Evolutionary conservation across 2,329 filamentous ascomycete species (phyloP).

Genomic region (Juglanconis sp.): DNA sequence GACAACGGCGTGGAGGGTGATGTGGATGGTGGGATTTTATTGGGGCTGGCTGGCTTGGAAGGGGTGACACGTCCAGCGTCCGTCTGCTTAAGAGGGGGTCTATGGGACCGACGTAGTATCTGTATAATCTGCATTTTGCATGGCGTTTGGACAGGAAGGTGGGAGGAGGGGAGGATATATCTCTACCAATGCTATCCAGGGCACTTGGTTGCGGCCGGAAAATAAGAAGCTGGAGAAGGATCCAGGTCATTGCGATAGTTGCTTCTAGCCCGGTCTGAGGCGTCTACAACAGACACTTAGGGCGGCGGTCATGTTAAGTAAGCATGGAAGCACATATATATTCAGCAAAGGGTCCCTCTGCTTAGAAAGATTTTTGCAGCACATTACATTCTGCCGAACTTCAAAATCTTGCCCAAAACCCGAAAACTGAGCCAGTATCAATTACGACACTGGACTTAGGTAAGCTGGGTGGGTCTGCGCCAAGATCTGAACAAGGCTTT

Average conservation of each 20-base stretch:
- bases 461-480: no score
- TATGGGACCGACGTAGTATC: background rate
- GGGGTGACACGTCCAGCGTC: conserved; percentile 41
- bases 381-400: no score
- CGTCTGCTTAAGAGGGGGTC: background rate
- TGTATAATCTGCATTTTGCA: background rate
- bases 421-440: no score
- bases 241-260: background rate
- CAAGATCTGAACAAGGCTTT: conserved; percentile 12
- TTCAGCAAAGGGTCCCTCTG: no score
- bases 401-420: no score
- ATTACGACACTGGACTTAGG: no score
- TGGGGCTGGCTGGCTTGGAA: conserved; percentile 66
- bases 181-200: background rate
- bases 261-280: no score
- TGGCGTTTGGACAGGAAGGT: background rate
- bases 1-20: conserved; percentile 59
- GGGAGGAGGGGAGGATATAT: background rate
- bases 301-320: no score
- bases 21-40: conserved; percentile 59
- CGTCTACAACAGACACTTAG: no score
- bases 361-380: no score
- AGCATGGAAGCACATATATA: no score
- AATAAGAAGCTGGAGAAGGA: background rate
- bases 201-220: background rate